Evolutionary conservation across 1,284 basidiomycete species (phyloP).

Genomic region (Austroboletus rostrupii): DNA sequence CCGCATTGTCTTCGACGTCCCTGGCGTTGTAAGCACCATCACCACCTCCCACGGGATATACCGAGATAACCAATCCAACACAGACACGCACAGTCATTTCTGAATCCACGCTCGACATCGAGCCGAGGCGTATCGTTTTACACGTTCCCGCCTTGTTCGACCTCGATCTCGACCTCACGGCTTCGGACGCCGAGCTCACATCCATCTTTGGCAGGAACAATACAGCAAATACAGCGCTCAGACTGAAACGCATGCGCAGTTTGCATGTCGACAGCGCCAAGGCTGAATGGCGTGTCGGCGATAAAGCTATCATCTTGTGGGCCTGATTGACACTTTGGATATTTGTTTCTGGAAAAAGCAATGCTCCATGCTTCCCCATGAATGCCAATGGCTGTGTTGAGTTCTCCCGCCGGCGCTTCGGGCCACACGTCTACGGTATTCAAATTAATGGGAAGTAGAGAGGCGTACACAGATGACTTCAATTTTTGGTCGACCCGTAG

Average conservation of each 20-base stretch:
- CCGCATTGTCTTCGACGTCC: conserved; percentile 46
- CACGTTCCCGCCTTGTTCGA: conserved; percentile 42
- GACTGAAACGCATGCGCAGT: conserved; percentile 51
- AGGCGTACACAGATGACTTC: not conserved
- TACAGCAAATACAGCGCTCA: conserved; percentile 31
- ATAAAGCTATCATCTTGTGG: conserved; percentile 42
- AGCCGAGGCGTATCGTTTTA: conserved; percentile 52
- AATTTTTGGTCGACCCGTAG: not conserved
- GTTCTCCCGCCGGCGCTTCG: not conserved
- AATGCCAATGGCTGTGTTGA: conserved; percentile 8
- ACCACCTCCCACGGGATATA: conserved; percentile 7
- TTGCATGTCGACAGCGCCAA: conserved; percentile 57
- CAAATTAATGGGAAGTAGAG: conserved; percentile 1
- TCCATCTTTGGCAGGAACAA: conserved; percentile 19
- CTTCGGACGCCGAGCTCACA: conserved; percentile 49
- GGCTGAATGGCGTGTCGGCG: conserved; percentile 61
- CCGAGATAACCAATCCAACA: conserved; percentile 8
- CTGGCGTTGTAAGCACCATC: conserved; percentile 44
- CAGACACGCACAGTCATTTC: conserved; percentile 46
- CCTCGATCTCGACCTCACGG: conserved; percentile 53
- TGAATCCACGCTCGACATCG: conserved; percentile 54
- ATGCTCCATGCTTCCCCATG: not conserved
- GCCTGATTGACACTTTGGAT: conserved; percentile 25
- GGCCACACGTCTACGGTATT: not conserved
- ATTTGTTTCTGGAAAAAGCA: not conserved